Base-by-base conservation (phyloP, 345 rosid genomes). In the Gossypium arboreum region DNA sequence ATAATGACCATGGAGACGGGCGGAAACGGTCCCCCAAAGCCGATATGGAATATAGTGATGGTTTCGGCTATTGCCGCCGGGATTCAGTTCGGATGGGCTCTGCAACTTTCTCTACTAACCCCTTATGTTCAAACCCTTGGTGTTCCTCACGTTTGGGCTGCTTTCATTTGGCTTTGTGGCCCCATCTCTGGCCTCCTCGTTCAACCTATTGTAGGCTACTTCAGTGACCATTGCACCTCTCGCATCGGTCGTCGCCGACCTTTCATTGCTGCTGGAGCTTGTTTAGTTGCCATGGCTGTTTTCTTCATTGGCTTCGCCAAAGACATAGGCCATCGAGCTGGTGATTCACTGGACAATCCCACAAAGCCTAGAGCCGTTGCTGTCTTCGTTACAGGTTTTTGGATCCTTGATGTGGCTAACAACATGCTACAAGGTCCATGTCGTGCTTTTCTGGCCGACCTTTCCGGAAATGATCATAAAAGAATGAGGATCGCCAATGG, bases 341-440 rank as follows among this genome's bases (percentile, higher is more conserved):
- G 64, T 13, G 64, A 59, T 12, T 59, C 64, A 59, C 64, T 59
- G 27, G 5, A 59, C 16, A 59, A 5, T 5, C 16, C 41, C 64
- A 59, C 64, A 12, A 59, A 59, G 39, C 64, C 64, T 59, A 59
- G 64, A 59, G 64, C 64, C 1, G 64, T 59, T 13, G 39, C 64
- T 25, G 6, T 59, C 34, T 59, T 59, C 9, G 64, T 59, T 4
- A 59, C 64, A 11, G 64, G 64, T 25, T 59, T 59, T 12, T 59
- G 64, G 64, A 25, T 59, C 39, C 64, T 59, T 4, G 64, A 59
- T 13, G 64, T 59, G 0, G 64, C 64, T 25, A 59, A 59, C 64
- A 59, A 59, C 64, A 59, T 59, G 64, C 12, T 59, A 59, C 64
- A 59, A 59, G 64, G 64, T 59, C 64, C 64, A 13, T 59, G 64